phyloP scores from a whole-genome alignment of 805 yeast species.

The Pichia scutulata region DNA sequence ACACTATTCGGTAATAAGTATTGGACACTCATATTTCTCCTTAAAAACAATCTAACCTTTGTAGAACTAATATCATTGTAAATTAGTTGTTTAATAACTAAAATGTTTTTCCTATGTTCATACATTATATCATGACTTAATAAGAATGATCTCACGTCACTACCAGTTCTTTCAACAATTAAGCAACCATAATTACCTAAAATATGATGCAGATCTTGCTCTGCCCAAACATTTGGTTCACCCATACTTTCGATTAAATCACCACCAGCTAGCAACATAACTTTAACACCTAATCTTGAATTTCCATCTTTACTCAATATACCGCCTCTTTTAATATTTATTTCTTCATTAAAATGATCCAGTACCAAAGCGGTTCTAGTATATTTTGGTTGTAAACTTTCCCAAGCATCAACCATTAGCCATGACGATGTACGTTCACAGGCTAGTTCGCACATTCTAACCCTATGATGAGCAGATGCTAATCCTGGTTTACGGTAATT shows the following conservation, averaged over 20 bases:
- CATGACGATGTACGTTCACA: slow-evolving; percentile 95
- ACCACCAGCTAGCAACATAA: slow-evolving; percentile 96
- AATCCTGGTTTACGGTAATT: slow-evolving; percentile 90
- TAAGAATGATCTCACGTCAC: slow-evolving; percentile 88
- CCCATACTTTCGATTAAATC: slow-evolving; percentile 98
- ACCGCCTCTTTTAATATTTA: slow-evolving; percentile 86
- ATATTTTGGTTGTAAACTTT: slow-evolving; percentile 81
- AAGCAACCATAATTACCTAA: slow-evolving; percentile 94
- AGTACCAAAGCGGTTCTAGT: slow-evolving; percentile 92
- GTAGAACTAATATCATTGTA: slow-evolving; percentile 95
- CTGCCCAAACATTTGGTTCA: slow-evolving; percentile 99
- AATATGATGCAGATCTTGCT: slow-evolving; percentile 88
- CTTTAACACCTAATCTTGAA: slow-evolving; percentile 60
- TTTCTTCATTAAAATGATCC: slow-evolving; percentile 94
- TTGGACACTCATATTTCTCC: slow-evolving; percentile 96
- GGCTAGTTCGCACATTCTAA: slow-evolving; percentile 96
- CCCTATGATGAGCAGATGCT: slow-evolving; percentile 84
- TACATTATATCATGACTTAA: slow-evolving; percentile 95
- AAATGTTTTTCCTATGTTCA: slow-evolving; percentile 86
- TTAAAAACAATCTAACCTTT: slow-evolving; percentile 81
- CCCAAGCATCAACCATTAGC: slow-evolving; percentile 99
- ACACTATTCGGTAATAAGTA: slow-evolving; percentile 90
- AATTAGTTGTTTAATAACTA: slow-evolving; percentile 91
- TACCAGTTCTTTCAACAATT: slow-evolving; percentile 93
- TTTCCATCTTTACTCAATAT: slow-evolving; percentile 52